Evolutionary conservation across 2,329 filamentous ascomycete species (phyloP), one percentile per base, ranked within the genome.

Genomic region (Mycocentrospora acerina): DNA sequence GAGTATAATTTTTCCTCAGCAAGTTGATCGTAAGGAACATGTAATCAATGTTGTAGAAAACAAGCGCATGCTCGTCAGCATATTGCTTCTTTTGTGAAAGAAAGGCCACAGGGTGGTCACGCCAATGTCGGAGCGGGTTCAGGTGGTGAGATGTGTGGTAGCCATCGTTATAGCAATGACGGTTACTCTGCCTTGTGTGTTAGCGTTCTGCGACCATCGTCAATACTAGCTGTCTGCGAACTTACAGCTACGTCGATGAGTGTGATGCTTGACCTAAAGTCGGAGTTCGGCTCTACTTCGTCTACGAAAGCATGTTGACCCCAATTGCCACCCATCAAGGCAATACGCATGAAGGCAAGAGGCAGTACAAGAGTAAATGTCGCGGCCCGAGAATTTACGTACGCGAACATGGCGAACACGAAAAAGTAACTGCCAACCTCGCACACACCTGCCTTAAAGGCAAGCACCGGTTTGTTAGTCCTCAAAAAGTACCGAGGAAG

Each of bases 271-370:
- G 84, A 88, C 24, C 86, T 76, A 55, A 83, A 90, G 59, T 91
- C 86, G 0, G 85, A 90, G 55, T 87, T 79, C 0, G 87, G 87
- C 51, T 88, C 82, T 10, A 80, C 71, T 14, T 83, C 79, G 54
- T 91, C 86, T 6, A 91, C 86, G 48, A 91, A 83, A 1, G 86
- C 86, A 61, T 91, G 87, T 61, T 91, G 87, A 3, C 85, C 87
- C 85, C 86, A 91, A 60, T 91, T 91, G 1, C 87, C 87, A 7
- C 87, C 75, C 87, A 90, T 91, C 47, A 91, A 65, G 0, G 82
- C 86, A 13, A 88, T 53, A 0, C 87, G 77, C 66, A 90, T 75
- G 19, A 85, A 64, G 2, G 78, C 50, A 14, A 90, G 73, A 0
- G 87, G 87, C 2, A 89, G 59, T 1, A 90, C 54, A 18, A 88